These are phyloP conservation scores for Choricystis sp. DNA, from an alignment of 139 green algal species.

Conservation along the genomic window DNA sequence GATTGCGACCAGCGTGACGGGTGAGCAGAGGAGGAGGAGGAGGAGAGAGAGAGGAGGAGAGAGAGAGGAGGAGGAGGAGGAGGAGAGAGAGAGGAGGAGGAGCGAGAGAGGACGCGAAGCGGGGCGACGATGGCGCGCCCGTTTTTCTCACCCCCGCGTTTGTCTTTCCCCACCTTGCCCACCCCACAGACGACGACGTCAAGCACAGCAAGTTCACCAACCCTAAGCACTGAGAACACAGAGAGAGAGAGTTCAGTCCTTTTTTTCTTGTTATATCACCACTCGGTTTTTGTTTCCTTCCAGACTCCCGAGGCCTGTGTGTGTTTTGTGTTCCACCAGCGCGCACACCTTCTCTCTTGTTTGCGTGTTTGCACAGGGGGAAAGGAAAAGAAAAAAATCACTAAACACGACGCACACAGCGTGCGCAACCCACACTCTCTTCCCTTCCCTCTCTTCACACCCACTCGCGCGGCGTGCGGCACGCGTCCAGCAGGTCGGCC, in stretches of 20 bases:
- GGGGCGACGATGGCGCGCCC: no score
- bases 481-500: constrained; percentile 68
- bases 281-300: no score
- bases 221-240: not conserved
- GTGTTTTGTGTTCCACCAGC: no score
- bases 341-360: no score
- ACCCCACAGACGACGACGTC: not conserved
- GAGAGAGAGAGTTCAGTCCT: not conserved
- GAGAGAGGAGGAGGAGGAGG: no score
- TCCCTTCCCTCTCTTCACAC: constrained; percentile 23
- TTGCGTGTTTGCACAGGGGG: no score
- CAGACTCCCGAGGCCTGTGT: no score
- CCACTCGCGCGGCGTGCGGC: constrained; percentile 64
- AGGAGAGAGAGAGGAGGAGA: no score
- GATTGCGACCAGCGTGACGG: not conserved
- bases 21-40: no score
- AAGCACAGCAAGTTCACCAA: not conserved
- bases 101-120: no score
- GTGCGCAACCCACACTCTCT: not conserved
- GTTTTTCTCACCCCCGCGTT: not conserved
- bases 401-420: not conserved
- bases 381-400: not conserved
- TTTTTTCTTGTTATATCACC: no score
- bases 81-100: no score
- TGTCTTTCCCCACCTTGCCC: not conserved